phyloP scores from a whole-genome alignment of 495 filamentous ascomycete genomes.

The Tuber indicum region DNA sequence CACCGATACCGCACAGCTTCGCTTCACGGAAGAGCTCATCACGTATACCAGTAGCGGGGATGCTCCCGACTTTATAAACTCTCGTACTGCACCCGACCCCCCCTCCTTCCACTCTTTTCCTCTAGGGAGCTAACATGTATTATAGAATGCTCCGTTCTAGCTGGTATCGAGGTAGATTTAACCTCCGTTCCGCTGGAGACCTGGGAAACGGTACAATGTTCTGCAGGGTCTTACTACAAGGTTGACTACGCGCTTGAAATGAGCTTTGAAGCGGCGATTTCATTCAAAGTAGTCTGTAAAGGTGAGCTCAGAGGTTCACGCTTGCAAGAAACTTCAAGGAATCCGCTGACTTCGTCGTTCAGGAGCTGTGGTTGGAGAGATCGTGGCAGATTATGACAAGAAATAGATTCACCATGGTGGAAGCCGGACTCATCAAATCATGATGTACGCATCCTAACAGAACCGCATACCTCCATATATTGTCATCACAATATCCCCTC shows the following conservation, averaged over 20 bases:
- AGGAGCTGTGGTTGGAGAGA: background rate
- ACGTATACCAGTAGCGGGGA: background rate
- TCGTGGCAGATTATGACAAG: slow-evolving; percentile 4
- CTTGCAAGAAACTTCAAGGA: background rate
- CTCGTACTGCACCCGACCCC: background rate
- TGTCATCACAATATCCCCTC: background rate
- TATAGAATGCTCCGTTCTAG: background rate
- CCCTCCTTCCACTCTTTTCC: background rate
- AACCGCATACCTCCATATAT: background rate
- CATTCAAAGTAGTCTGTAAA: background rate
- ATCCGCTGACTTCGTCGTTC: background rate
- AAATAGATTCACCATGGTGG: background rate
- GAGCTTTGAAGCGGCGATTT: slow-evolving; percentile 1
- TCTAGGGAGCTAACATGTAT: background rate
- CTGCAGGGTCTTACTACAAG: background rate
- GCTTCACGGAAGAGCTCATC: background rate
- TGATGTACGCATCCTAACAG: background rate
- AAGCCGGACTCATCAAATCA: background rate
- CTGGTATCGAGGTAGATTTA: background rate
- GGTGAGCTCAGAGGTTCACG: background rate
- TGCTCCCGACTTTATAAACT: background rate
- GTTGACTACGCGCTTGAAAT: background rate
- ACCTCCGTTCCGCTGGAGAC: background rate
- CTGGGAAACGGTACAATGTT: background rate
- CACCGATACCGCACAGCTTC: background rate